Evolutionary conservation across 2,329 filamentous ascomycete genomes (phyloP), one percentile per base, ranked within the genome.

Genomic region (Fusarium fujikuroi): DNA sequence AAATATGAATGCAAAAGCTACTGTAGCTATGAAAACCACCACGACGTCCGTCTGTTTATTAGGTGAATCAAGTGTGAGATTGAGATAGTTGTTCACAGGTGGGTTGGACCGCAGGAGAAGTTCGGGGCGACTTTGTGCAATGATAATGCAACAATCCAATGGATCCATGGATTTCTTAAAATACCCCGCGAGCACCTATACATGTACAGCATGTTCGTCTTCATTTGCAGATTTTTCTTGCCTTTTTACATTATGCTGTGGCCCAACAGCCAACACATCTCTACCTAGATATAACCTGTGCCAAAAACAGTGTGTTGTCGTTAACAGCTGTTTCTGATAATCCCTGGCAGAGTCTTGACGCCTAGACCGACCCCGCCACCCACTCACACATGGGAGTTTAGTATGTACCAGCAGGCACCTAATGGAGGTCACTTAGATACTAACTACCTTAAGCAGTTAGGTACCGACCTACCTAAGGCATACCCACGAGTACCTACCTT

Each of bases 301-400:
- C 34, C 16, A 50, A 54, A 52, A 67, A 46, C n/a, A 43, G 53
- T 62, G 67, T 66, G 58, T 49, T 52, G 57, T 72, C 50, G 39
- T 49, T 65, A 56, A 57, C 56, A 69, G 52, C 64, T 61, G 60
- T 70, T 74, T 59, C 47, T 43, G 63, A 61, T 60, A 14, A 63
- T 63, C 62, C 52, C 43, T 40, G 61, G 57, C 60, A 65, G 58
- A 49, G 61, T 43, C 59, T 52, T 30, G 25, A 68, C 54, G 65
- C 75, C 69, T 68, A 68, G 61, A 42, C 60, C 37, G 54, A 63
- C 70, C 75, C 75, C 75, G 71, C 75, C 75, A 72, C 68, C 50
- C 75, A 73, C 73, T 52, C 47, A 52, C 30, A 23, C 47, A 16
- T 52, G 32, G 25, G 43, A 30, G 25, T 14, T 47, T 47, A 47